Conservation (phyloP, 495 filamentous ascomycete genomes). For the Penicillium robsamsonii region DNA sequence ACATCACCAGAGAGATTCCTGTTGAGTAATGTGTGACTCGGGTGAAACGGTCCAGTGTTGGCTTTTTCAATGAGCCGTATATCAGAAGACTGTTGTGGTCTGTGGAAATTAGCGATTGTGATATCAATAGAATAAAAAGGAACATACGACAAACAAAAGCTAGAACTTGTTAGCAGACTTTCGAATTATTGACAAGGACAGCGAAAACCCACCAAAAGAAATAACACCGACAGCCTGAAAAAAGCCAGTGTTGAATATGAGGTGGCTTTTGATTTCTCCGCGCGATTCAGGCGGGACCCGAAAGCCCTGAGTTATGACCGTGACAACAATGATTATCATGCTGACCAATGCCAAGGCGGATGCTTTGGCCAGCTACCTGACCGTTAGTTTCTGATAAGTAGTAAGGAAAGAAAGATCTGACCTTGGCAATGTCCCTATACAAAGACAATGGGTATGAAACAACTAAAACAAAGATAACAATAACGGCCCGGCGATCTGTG, state of each 20-base stretch:
- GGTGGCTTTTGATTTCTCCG: constrained; percentile 62
- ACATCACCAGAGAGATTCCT: constrained; percentile 81
- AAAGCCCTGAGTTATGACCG: constrained; percentile 83
- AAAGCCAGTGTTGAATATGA: constrained; percentile 78
- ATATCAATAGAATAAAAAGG: not conserved
- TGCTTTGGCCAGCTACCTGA: constrained; percentile 80
- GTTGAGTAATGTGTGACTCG: constrained; percentile 91
- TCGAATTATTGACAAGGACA: not conserved
- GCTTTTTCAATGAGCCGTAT: constrained; percentile 90
- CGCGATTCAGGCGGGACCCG: constrained; percentile 65
- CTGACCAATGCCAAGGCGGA: constrained; percentile 86
- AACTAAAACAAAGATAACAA: constrained; percentile 77
- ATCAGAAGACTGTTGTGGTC: constrained; percentile 96
- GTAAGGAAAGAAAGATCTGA: constrained; percentile 30
- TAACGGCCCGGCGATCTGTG: constrained; percentile 75
- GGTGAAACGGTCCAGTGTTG: constrained; percentile 91
- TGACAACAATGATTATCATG: constrained; percentile 85
- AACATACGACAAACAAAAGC: constrained; percentile 81
- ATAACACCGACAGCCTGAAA: constrained; percentile 97
- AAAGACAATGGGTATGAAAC: constrained; percentile 90
- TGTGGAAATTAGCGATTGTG: constrained; percentile 29
- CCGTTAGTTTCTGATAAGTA: constrained; percentile 19
- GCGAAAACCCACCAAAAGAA: constrained; percentile 71
- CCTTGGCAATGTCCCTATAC: constrained; percentile 97
- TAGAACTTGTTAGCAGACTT: constrained; percentile 40